Percentiles rank a stretch among this genome's conserved stretches.
phyloP scores from a whole-genome alignment of 371 early-diverging fungal species.

The Globomyces sp. region DNA sequence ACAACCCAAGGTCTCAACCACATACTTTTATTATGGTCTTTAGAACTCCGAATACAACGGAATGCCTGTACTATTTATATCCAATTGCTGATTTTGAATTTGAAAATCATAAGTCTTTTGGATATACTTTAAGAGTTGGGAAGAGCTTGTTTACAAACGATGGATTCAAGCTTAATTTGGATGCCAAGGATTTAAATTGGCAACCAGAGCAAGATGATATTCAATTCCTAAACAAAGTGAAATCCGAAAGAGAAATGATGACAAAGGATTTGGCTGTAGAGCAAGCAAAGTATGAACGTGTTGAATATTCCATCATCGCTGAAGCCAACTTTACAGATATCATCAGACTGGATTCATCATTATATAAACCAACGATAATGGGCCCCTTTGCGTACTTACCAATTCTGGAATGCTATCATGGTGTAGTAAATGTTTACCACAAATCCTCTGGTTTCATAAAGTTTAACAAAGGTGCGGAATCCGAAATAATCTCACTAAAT shows the following conservation, averaged over 20 bases:
- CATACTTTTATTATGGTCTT: conserved; percentile 42
- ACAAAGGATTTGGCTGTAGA: background rate
- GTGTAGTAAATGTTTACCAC: conserved; percentile 37
- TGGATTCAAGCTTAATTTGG: conserved; percentile 29
- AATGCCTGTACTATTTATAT: conserved; percentile 37
- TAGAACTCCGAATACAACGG: conserved; percentile 14
- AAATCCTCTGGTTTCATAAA: conserved; percentile 21
- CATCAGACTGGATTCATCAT: conserved; percentile 27
- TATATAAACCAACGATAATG: conserved; percentile 33
- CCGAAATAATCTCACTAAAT: conserved; percentile 19
- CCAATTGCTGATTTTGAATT: conserved; percentile 27
- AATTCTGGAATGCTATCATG: conserved; percentile 44
- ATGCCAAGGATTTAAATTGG: conserved; percentile 23
- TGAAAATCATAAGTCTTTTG: conserved; percentile 19
- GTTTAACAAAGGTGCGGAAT: conserved; percentile 4
- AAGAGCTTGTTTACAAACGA: conserved; percentile 33
- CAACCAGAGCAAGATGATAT: conserved; percentile 27
- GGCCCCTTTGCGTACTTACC: conserved; percentile 39
- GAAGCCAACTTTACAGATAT: conserved; percentile 18
- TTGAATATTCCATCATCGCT: conserved; percentile 25
- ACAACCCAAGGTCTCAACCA: conserved; percentile 11
- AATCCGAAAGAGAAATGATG: conserved; percentile 23
- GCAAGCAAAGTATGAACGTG: background rate
- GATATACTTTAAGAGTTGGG: conserved; percentile 29
- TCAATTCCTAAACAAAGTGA: conserved; percentile 13